Base-by-base conservation (phyloP, 768 basidiomycete genomes). In the Xerocomus brunneocitrinus region DNA sequence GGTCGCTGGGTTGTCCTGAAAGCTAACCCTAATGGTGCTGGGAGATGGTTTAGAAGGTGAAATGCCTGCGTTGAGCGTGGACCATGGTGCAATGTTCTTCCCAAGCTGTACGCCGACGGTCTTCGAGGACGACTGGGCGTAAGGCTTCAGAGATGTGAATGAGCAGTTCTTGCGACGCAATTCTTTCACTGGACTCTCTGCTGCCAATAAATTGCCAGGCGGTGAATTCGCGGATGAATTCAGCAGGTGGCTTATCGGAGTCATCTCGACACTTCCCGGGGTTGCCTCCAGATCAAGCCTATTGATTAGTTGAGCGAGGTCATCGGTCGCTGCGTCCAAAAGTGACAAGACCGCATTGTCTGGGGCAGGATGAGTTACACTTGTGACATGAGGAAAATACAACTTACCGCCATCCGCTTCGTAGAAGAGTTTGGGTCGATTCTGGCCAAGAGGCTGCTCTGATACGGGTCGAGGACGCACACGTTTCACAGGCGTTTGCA, bases 251-350 rank as follows among this genome's bases (percentile, higher is more conserved):
- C 64, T 68, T 24, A 76, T 68, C 3, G 81, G 79, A 2, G 79
- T 75, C 48, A 71, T 54, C 32, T 80, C 77, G 1, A 78, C 74
- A 2, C 77, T 80, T 3, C 75, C 74, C 0, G 89, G 89, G 0
- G 90, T 91, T 4, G 87, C 87, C 63, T 89, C 82, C 4, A 92
- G 74, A 58, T 91, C 87, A n/a, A 92, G 75, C n/a, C 79, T 79
- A 56, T 84, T 87, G 66, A 92, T 88, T 4, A 92, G 72, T 51
- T 81, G 80, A 0, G 86, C 89, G 4, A 92, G 77, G 39, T 91
- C 89, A 47, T 88, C 82, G 1, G 89, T 91, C 0, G 87, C 89
- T 0, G 87, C 87, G 57, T 85, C 85, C n/a, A 91, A 71, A 30
- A 89, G 77, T 0, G 83, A 87, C 1, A 89, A 62, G 13, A 81